Base-by-base conservation (phyloP, 495 filamentous ascomycete species). In the Penicillium cosmopolitanum region DNA sequence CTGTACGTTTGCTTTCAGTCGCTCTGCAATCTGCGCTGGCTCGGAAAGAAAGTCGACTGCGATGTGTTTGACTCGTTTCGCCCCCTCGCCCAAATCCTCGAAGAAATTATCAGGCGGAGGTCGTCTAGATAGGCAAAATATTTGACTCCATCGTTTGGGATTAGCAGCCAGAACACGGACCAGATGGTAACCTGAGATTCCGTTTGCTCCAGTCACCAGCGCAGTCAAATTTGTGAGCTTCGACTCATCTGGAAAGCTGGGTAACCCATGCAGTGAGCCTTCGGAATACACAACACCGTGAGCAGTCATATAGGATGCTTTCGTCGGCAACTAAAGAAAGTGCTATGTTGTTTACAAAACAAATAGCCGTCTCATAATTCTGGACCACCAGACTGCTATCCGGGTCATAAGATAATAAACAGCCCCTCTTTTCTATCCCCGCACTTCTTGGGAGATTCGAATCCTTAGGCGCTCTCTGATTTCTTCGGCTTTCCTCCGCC, bases 151-250 rank as follows among this genome's bases (percentile, higher is more conserved):
- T 34, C 76, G 68, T 44, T 73, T 55, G 6, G 80, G 74, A 25
- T 62, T 59, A 18, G 74, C 61, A 1, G 72, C 65, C 2, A 84
- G 74, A 10, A 76, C 72, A 16, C 69, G 70, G 8, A 83, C 64
- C 58, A 82, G 80, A 56, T 78, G 62, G 52, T 70, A 71, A 4
- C 82, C 82, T 7, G 74, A 79, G 47, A 80, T 80, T 7, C 73
- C 81, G 63, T 76, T 84, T 31, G 80, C 80, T 16, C 82, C 81
- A 0, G 81, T 80, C 21, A 85, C 74, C 51, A 84, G 70, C 1
- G 82, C 81, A 3, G 80, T 82, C 42, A 82, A 62, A 57, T 67
- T 66, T 34, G 66, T 63, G 42, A 51, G 4, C 0, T 28, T 13
- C 7, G 46, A n/a, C 10, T 53, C 51, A 38, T 53, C 51, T 5